These are phyloP conservation scores for Acanthamoeba lenticulata DNA, from an alignment of 208 protist species.

Conservation along the genomic window DNA sequence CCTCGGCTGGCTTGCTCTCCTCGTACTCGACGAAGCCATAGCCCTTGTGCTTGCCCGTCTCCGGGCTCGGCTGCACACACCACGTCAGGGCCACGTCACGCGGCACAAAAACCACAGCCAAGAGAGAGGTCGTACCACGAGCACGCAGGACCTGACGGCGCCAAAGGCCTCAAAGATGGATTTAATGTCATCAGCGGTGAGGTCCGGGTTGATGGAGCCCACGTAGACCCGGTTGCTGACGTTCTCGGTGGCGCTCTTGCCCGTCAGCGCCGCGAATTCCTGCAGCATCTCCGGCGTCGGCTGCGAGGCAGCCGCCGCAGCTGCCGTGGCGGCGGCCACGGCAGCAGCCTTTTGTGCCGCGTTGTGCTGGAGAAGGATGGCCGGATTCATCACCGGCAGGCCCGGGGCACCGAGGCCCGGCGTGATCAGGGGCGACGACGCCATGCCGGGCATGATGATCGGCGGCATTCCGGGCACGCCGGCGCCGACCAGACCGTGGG, in stretches of 20 bases:
- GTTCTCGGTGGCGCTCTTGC: background rate
- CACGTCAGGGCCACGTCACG: background rate
- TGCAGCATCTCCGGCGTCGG: slow-evolving; percentile 46
- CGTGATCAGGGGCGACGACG: background rate
- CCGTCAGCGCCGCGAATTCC: background rate
- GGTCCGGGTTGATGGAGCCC: slow-evolving; percentile 64
- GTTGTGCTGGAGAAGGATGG: background rate
- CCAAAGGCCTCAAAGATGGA: slow-evolving; percentile 56
- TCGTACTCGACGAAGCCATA: slow-evolving; percentile 68
- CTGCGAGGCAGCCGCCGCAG: background rate
- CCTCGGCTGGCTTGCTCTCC: slow-evolving; percentile 27
- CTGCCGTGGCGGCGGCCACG: background rate
- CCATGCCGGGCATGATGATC: slow-evolving; percentile 7
- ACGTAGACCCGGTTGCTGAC: slow-evolving; percentile 64
- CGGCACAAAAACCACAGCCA: background rate
- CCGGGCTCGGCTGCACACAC: slow-evolving; percentile 48
- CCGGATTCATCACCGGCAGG: background rate
- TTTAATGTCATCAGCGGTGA: slow-evolving; percentile 41
- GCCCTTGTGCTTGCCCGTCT: slow-evolving; percentile 68
- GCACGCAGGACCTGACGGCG: slow-evolving; percentile 48
- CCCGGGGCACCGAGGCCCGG: too few relatives aligned
- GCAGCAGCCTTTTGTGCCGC: background rate
- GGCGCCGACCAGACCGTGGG: background rate
- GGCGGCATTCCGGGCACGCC: background rate
- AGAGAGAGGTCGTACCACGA: slow-evolving; percentile 41